Percentiles rank a stretch among this genome's conserved stretches.
Evolutionary conservation across 331 rosid species (phyloP).

Genomic region (Arachis monticola): DNA sequence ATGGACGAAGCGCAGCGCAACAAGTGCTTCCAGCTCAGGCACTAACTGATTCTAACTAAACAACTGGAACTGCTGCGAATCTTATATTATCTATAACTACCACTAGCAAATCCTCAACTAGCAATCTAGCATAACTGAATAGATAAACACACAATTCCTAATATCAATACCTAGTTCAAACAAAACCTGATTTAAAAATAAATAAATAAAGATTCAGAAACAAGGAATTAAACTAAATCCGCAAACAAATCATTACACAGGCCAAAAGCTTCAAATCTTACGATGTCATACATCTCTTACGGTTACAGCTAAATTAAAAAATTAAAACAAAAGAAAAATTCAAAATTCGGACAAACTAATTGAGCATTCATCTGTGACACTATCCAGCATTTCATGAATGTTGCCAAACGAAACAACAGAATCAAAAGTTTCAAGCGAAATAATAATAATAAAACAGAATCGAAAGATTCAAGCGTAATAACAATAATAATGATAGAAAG

Average conservation of each 20-base stretch:
- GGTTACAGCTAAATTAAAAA: not conserved
- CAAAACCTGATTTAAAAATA: not conserved
- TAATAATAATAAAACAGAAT: not conserved
- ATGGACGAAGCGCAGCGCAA: too few relatives aligned
- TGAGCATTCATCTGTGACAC: not conserved
- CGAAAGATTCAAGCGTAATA: not conserved
- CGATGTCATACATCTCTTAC: not conserved
- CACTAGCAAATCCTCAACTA: too few relatives aligned
- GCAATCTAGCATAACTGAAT: too few relatives aligned
- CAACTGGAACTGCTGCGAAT: too few relatives aligned
- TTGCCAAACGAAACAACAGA: not conserved
- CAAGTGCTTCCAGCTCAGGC: too few relatives aligned
- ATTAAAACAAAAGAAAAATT: not conserved
- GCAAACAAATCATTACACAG: not conserved
- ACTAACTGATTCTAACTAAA: too few relatives aligned
- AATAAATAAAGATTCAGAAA: too few relatives aligned
- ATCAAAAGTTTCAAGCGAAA: not conserved
- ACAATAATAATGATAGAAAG: too few relatives aligned
- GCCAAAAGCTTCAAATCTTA: slow-evolving; percentile 6
- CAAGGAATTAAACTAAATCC: not conserved
- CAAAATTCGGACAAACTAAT: not conserved
- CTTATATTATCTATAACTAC: too few relatives aligned
- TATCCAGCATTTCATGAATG: not conserved
- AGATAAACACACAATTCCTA: too few relatives aligned
- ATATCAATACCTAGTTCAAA: slow-evolving; percentile 2